Evolutionary conservation across 1,284 basidiomycete species (phyloP), one percentile per base, ranked within the genome.

Genomic region (Cryptococcus wingfieldii): DNA sequence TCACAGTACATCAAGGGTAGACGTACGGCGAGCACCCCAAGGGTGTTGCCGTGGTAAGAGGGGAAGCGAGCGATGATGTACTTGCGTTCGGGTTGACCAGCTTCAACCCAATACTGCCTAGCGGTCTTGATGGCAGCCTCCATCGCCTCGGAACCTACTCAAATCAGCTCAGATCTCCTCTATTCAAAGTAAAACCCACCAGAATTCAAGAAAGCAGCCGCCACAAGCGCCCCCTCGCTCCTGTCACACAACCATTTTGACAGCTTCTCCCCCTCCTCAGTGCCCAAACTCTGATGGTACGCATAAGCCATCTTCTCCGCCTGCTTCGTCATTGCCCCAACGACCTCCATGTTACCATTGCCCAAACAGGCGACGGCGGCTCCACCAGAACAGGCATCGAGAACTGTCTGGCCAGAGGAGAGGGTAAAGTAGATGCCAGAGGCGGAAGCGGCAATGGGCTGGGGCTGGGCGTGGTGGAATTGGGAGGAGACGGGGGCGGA

Each of bases 41-140:
- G 67, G 1, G 88, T 89, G 71, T 92, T 93, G 2, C 90, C 90
- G 70, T 93, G 90, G 77, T 85, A 93, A 5, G 86, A 88, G 13
- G 89, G 77, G 47, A 85, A 72, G 18, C 90, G 82, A n/a, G 82
- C 87, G 63, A 94, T 90, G 68, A 88, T 89, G 64, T 90, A 86
- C 55, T 68, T 83, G 53, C 89, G 82, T 65, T 86, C 76, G 0
- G 82, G 79, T 72, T 91, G 86, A 4, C 83, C 83, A 0, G 78
- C 83, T 68, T 90, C 88, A 42, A 82, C 78, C 67, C 66, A 71
- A 55, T 75, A 76, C 60, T 72, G 68, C 42, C 68, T 53, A 10
- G 57, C 60, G 5, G 67, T 56, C 58, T 72, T 72, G 54, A 72
- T 59, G 10, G 60, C 58, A 14, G 66, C 58, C 51, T 72, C 70